phyloP scores from a whole-genome alignment of 2,329 filamentous ascomycete species.

The Fusarium sp. region DNA sequence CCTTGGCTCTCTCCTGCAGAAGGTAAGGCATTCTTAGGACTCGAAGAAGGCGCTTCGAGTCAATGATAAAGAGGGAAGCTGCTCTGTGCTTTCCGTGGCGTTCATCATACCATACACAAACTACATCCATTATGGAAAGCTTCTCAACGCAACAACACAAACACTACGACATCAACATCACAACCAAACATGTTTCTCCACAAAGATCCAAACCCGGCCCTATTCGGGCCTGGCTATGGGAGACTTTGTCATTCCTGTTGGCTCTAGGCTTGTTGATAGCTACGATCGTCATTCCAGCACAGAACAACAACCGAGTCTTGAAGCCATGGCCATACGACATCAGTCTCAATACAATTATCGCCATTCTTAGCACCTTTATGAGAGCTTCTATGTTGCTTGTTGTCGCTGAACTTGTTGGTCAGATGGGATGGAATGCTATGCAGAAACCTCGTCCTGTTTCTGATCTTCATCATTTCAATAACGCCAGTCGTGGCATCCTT shows the following conservation, averaged over 20 bases:
- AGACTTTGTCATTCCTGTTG: not conserved
- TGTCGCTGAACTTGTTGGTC: not conserved
- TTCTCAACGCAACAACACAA: not conserved
- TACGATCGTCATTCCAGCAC: not conserved
- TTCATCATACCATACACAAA: not conserved
- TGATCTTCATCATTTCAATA: slow-evolving; percentile 4
- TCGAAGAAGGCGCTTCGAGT: not conserved
- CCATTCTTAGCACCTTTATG: slow-evolving; percentile 17
- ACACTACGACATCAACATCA: not conserved
- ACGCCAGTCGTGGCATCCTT: slow-evolving; percentile 3
- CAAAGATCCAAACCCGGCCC: not conserved
- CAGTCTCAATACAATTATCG: slow-evolving; percentile 8
- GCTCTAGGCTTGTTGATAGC: not conserved
- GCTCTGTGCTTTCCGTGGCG: not conserved
- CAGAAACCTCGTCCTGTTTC: not conserved
- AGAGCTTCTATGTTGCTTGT: slow-evolving; percentile 7
- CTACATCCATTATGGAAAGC: not conserved
- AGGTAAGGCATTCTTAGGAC: not conserved
- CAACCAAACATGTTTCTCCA: not conserved
- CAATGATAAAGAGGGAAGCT: not conserved
- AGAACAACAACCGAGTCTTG: slow-evolving; percentile 1
- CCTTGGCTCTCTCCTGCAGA: not conserved
- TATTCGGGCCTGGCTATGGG: slow-evolving; percentile 2
- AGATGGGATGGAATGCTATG: slow-evolving; percentile 11
- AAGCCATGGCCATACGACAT: slow-evolving; percentile 15